phyloP scores from a whole-genome alignment of 768 basidiomycete genomes.

The Tulasnella sp. region DNA sequence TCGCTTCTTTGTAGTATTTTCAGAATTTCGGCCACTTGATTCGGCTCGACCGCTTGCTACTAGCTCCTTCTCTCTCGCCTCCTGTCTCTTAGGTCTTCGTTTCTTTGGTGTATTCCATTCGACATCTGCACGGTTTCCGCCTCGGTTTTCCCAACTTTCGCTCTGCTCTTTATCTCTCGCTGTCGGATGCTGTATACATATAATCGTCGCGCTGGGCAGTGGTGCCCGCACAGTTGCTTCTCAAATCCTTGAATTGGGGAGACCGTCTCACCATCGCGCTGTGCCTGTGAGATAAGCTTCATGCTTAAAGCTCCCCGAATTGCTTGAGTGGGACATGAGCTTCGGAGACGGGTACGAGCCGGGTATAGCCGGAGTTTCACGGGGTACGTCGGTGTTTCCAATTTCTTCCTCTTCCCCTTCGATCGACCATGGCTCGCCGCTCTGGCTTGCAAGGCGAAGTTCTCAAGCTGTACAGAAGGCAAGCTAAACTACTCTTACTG shows the following conservation, averaged over 20 bases:
- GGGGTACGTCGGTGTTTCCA: not conserved
- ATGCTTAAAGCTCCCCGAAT: too few relatives aligned
- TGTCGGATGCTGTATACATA: not conserved
- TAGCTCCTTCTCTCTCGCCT: not conserved
- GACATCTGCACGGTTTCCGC: not conserved
- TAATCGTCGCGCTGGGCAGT: not conserved
- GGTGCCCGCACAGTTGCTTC: not conserved
- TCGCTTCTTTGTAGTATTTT: not conserved
- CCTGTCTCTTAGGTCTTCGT: not conserved
- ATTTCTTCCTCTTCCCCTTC: not conserved
- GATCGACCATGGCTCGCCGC: constrained; percentile 14
- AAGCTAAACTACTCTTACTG: constrained; percentile 6
- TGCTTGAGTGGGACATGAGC: too few relatives aligned
- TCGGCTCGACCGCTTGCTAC: not conserved
- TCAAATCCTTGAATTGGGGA: too few relatives aligned
- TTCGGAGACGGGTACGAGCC: not conserved
- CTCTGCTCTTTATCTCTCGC: not conserved
- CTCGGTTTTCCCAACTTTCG: not conserved
- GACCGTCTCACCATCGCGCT: too few relatives aligned
- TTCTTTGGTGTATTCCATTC: not conserved
- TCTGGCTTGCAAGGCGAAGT: constrained; percentile 47
- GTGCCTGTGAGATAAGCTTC: too few relatives aligned
- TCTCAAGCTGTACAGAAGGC: constrained; percentile 46
- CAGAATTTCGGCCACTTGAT: not conserved
- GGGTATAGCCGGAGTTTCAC: not conserved